Evolutionary conservation across 1,139 yeast genomes (phyloP).

Genomic region (Saccharomyces uvarum): DNA sequence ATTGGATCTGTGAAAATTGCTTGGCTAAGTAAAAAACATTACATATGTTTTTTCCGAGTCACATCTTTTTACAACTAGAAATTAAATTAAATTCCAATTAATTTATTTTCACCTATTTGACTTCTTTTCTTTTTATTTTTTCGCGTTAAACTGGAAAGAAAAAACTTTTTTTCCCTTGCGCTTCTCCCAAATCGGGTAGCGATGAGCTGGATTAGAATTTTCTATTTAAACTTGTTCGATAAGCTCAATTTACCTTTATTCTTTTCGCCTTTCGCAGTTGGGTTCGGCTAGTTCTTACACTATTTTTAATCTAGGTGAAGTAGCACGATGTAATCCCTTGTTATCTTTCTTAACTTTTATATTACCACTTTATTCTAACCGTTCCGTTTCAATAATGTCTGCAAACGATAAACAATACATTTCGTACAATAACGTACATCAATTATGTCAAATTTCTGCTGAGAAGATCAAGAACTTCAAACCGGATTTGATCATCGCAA

Average conservation of each 20-base stretch:
- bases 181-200: neutral
- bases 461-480: slow-evolving; percentile 40
- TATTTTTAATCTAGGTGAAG: neutral
- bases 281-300: neutral
- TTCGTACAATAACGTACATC: slow-evolving; percentile 56
- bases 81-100: neutral
- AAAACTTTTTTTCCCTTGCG: neutral
- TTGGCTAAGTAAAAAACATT: neutral
- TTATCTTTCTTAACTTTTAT: neutral
- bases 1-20: neutral
- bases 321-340: neutral
- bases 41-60: neutral
- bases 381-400: slow-evolving; percentile 17
- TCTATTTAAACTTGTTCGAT: neutral
- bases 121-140: neutral
- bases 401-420: slow-evolving; percentile 43
- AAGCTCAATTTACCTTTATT: neutral
- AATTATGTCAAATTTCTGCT: slow-evolving; percentile 51
- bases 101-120: neutral
- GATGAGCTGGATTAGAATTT: neutral
- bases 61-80: neutral
- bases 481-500: slow-evolving; percentile 55
- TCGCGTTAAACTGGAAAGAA: neutral
- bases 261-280: neutral
- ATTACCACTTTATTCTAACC: neutral